Base-by-base conservation (phyloP, 805 yeast genomes). In the Pichia californica region DNA sequence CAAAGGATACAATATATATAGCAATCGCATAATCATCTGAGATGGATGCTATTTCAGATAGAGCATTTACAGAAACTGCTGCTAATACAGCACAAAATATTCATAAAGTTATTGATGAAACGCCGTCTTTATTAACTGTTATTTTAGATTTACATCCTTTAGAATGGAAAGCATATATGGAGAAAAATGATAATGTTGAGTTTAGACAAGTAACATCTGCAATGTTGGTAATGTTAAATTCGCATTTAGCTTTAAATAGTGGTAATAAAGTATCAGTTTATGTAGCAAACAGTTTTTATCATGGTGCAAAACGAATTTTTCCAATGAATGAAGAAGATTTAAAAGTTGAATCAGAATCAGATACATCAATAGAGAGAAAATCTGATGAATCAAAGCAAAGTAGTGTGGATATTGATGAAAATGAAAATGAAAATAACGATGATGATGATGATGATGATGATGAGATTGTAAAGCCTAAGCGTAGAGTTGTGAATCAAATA, bases 161-260 rank as follows among this genome's bases (percentile, higher is more conserved):
- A 27, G 79, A 83, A 35, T 84, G 91, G 91, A 66, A 56, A 45
- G 63, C 64, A 32, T 56, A 74, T 15, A 38, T 32, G 19, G 52
- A 50, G 23, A 42, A 67, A 65, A 73, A 72, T 36, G 40, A 43
- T 4, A 46, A 45, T 4, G 68, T 73, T n/a, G 56, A 77, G 34
- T 61, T 87, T 19, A 70, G 74, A 48, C 78, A 79, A 34, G 78
- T 83, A 7, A 61, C 83, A 7, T 74, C 83, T 49, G 69, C 89
- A 2, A 56, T 89, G 8, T 62, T 88, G 27, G 88, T 93, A 20
- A 80, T 83, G 55, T 61, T 89, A 40, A 93, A 93, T 61, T 88
- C 95, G 2, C 99, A 93, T 61, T 60, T 93, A 37, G 81, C 98
- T 0, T 70, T 87, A 40, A 86, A 86, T 61, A 85, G 84, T 52